Evolutionary conservation across 176 grass and related monocot genomes (phyloP).

Genomic region (Triticum urartu): DNA sequence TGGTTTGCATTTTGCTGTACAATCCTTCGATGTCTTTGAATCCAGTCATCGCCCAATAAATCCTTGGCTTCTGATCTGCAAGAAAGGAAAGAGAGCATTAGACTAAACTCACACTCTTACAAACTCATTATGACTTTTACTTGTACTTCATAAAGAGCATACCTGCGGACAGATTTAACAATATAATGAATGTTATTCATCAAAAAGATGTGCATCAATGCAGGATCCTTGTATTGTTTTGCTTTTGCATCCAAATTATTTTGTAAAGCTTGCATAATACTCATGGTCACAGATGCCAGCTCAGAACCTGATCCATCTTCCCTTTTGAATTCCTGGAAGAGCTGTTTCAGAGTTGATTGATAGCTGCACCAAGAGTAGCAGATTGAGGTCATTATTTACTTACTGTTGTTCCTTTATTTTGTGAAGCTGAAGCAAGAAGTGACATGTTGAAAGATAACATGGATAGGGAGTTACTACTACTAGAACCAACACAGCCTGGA

Average conservation of each 20-base stretch:
- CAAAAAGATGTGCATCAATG: slow-evolving; percentile 81
- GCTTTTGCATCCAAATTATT: slow-evolving; percentile 93
- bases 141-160: slow-evolving; percentile 28
- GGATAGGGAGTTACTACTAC: background rate
- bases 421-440: background rate
- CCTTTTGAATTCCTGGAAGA: slow-evolving; percentile 85
- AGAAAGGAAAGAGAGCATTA: slow-evolving; percentile 20
- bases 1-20: slow-evolving; percentile 96
- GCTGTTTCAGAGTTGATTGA: slow-evolving; percentile 89
- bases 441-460: background rate
- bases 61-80: slow-evolving; percentile 89
- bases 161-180: slow-evolving; percentile 89
- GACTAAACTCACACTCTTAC: background rate
- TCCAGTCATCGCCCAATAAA: slow-evolving; percentile 94
- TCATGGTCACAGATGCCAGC: slow-evolving; percentile 84
- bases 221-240: slow-evolving; percentile 92
- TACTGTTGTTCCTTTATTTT: background rate
- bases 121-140: slow-evolving; percentile 1
- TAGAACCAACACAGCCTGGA: background rate
- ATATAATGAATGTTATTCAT: slow-evolving; percentile 99
- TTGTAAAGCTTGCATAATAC: slow-evolving; percentile 91
- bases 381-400: slow-evolving; percentile 10
- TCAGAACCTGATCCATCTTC: slow-evolving; percentile 81
- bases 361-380: slow-evolving; percentile 56
- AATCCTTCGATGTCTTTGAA: slow-evolving; percentile 90